A percentile compares a stretch with the other conserved stretches of the same genome.
These are phyloP conservation scores for Pleurotus eryngii DNA, from an alignment of 768 basidiomycete species.

Conservation along the genomic window DNA sequence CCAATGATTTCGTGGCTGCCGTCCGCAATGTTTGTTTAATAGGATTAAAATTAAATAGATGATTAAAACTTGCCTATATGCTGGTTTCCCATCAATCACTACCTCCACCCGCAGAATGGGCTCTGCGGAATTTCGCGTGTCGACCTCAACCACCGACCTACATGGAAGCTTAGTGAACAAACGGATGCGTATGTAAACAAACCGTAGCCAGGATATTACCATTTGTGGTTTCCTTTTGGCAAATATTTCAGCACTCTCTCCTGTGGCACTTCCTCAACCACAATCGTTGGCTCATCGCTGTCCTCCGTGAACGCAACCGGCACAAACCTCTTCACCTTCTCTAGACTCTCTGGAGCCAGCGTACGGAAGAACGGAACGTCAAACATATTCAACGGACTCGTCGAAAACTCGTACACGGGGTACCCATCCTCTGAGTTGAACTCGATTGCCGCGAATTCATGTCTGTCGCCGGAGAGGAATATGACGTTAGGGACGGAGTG, in stretches of 20 bases:
- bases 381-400: conserved; percentile 69
- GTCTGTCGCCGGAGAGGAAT: conserved; percentile 70
- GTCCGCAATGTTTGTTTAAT: not conserved
- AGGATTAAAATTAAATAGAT: not conserved
- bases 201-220: conserved; percentile 31
- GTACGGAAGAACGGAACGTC: conserved; percentile 60
- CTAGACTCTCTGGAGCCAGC: conserved; percentile 41
- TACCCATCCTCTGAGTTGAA: conserved; percentile 40
- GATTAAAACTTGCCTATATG: conserved; percentile 43
- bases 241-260: conserved; percentile 59
- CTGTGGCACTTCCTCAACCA: conserved; percentile 40
- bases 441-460: conserved; percentile 75
- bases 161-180: no score
- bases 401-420: conserved; percentile 61
- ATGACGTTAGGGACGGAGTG: conserved; percentile 69
- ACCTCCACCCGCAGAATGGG: conserved; percentile 58
- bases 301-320: conserved; percentile 24
- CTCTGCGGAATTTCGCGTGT: conserved; percentile 48
- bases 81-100: conserved; percentile 53
- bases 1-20: conserved; percentile 47
- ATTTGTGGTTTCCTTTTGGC: conserved; percentile 64
- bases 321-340: conserved; percentile 32
- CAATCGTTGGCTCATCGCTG: conserved; percentile 17
- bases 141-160: conserved; percentile 69
- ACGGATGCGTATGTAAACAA: not conserved